A percentile compares a stretch with the other conserved stretches of the same genome.
Evolutionary conservation across 1,139 yeast species (phyloP).

Genomic region (Trichomonascaceae sp.): DNA sequence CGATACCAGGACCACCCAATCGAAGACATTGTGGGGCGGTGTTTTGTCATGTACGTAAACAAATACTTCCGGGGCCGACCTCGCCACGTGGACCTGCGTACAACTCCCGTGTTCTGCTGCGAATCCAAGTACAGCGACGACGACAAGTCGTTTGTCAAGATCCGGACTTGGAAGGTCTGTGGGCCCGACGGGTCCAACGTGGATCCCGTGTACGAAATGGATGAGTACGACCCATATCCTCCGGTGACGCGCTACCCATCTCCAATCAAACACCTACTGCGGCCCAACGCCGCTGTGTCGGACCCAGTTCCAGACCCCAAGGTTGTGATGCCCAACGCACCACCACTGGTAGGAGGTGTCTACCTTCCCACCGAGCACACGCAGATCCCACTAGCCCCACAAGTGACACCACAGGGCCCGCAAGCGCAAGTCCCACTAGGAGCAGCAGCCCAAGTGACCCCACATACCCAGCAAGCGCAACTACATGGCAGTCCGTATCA

Average conservation of each 20-base stretch:
- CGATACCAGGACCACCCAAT: conserved; percentile 91
- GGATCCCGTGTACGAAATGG: conserved; percentile 69
- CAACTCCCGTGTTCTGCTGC: conserved; percentile 86
- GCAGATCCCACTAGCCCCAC: conserved; percentile 2
- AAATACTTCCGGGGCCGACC: conserved; percentile 93
- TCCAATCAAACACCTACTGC: conserved; percentile 66
- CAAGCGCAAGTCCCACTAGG: conserved; percentile 1
- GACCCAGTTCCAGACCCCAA: conserved; percentile 78
- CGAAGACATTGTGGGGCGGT: conserved; percentile 80
- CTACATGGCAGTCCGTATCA: not conserved
- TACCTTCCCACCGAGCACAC: conserved; percentile 58
- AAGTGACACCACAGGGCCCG: not conserved
- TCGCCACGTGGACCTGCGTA: conserved; percentile 46
- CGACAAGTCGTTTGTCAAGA: conserved; percentile 82
- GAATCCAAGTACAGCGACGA: conserved; percentile 89
- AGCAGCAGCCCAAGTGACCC: conserved; percentile 2
- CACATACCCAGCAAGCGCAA: conserved; percentile 1
- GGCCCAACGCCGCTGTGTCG: conserved; percentile 54
- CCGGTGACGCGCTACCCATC: conserved; percentile 61
- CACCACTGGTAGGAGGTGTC: conserved; percentile 87
- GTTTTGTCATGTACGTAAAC: conserved; percentile 89
- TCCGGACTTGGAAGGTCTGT: conserved; percentile 97
- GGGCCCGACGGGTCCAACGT: conserved; percentile 73
- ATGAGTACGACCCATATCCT: conserved; percentile 32
- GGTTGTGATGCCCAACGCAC: conserved; percentile 71